phyloP scores from a whole-genome alignment of 2,329 filamentous ascomycete genomes.

The Purpureocillium takamizusanense region DNA sequence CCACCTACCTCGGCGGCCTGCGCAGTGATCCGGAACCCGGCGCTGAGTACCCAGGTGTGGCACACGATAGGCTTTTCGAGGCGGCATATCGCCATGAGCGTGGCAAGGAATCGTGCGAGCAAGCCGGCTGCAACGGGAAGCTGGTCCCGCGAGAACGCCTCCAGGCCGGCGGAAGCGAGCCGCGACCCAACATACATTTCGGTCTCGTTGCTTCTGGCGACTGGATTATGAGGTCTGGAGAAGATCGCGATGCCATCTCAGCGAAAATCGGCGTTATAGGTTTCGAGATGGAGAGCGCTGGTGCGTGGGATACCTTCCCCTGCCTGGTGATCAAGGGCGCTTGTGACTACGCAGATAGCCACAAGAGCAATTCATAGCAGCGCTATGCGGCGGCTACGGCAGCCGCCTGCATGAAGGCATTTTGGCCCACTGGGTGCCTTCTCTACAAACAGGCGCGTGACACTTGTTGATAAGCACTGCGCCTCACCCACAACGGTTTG shows the following conservation, averaged over 20 bases:
- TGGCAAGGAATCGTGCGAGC: background rate
- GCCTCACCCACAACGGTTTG: too few relatives aligned
- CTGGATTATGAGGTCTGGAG: constrained; percentile 26
- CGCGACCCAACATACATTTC: constrained; percentile 18
- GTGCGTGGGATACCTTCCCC: constrained; percentile 19
- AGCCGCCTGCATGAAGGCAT: constrained; percentile 9
- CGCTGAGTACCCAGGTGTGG: background rate
- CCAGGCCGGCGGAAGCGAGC: constrained; percentile 8
- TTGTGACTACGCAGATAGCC: constrained; percentile 29
- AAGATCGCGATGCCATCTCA: constrained; percentile 24
- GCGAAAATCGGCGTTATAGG: constrained; percentile 13
- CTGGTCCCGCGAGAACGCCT: constrained; percentile 21
- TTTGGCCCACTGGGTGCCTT: too few relatives aligned
- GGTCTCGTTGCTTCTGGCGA: constrained; percentile 29
- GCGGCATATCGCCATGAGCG: background rate
- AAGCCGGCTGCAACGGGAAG: constrained; percentile 1
- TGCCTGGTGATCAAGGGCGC: constrained; percentile 27
- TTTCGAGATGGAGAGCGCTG: constrained; percentile 26
- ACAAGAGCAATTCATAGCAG: constrained; percentile 28
- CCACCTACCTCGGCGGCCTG: background rate
- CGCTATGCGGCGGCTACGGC: constrained; percentile 25
- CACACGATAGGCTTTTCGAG: background rate
- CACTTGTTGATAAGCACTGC: too few relatives aligned
- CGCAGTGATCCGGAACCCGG: background rate
- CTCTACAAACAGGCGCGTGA: too few relatives aligned